These are phyloP conservation scores for Naematelia aurantialba DNA, from an alignment of 768 basidiomycete genomes.

Conservation along the genomic window DNA sequence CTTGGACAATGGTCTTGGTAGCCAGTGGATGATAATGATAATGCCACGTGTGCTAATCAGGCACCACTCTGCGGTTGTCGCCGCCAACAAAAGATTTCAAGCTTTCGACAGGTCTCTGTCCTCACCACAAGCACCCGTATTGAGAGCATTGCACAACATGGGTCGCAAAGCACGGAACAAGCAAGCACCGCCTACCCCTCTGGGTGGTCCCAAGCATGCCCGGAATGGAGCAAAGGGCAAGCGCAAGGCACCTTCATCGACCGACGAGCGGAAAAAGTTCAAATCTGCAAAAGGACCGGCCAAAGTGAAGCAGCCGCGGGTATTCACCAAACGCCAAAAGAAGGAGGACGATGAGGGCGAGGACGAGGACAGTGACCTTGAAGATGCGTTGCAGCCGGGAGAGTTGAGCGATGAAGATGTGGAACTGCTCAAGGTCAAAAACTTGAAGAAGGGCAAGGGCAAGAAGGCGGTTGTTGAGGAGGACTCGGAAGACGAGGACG, in stretches of 20 bases:
- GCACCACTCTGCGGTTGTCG: background rate
- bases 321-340: slow-evolving; percentile 21
- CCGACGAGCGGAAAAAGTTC: slow-evolving; percentile 22
- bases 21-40: too few relatives aligned
- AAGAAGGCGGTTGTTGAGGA: slow-evolving; percentile 25
- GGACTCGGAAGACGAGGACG: slow-evolving; percentile 21
- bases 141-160: slow-evolving; percentile 22
- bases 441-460: slow-evolving; percentile 23
- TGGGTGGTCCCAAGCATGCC: slow-evolving; percentile 33
- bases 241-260: slow-evolving; percentile 31
- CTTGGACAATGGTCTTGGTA: background rate
- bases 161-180: slow-evolving; percentile 48
- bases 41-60: background rate
- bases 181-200: slow-evolving; percentile 39
- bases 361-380: slow-evolving; percentile 43
- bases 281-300: slow-evolving; percentile 25
- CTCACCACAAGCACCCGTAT: too few relatives aligned
- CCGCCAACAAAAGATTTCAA: background rate
- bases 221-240: slow-evolving; percentile 33
- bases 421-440: slow-evolving; percentile 42
- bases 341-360: slow-evolving; percentile 33
- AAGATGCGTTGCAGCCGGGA: slow-evolving; percentile 38
- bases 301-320: slow-evolving; percentile 17
- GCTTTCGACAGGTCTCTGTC: too few relatives aligned
- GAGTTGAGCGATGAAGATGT: slow-evolving; percentile 42